Evolutionary conservation across 2,329 filamentous ascomycete genomes (phyloP).

Genomic region (Aspergillus sp.): DNA sequence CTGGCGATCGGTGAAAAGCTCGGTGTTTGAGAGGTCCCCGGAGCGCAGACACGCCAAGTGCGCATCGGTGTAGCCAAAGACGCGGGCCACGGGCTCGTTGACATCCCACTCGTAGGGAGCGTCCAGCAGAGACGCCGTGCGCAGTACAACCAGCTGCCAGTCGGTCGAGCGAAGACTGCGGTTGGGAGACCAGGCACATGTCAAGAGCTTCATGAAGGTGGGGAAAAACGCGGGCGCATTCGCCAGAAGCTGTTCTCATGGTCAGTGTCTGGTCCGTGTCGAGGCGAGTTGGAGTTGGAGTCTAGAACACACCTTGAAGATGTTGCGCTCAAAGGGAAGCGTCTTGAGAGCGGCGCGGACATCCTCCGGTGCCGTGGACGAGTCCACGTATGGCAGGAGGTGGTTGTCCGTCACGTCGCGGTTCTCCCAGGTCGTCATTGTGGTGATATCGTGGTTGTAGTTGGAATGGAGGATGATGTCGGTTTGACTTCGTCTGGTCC

Average conservation of each 20-base stretch:
- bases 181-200: neutral
- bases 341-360: neutral
- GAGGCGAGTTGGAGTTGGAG: neutral
- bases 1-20: conserved; percentile 2
- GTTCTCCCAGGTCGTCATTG: neutral
- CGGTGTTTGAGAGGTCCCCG: neutral
- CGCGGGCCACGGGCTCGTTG: conserved; percentile 1
- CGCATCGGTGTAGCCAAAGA: conserved; percentile 1
- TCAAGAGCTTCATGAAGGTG: conserved; percentile 2
- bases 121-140: neutral
- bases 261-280: neutral
- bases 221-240: conserved; percentile 2
- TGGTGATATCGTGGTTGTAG: neutral
- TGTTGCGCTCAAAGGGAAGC: neutral
- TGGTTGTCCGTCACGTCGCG: neutral
- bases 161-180: neutral
- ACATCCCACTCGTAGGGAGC: conserved; percentile 1
- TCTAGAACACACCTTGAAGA: neutral
- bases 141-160: neutral
- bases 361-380: neutral
- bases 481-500: neutral
- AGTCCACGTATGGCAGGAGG: neutral
- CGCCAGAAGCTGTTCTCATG: neutral
- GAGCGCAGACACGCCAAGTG: conserved; percentile 1
- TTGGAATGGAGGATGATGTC: neutral